These are phyloP conservation scores for Mimosa bimucronata DNA, from an alignment of 306 rosid genomes.

Conservation along the genomic window DNA sequence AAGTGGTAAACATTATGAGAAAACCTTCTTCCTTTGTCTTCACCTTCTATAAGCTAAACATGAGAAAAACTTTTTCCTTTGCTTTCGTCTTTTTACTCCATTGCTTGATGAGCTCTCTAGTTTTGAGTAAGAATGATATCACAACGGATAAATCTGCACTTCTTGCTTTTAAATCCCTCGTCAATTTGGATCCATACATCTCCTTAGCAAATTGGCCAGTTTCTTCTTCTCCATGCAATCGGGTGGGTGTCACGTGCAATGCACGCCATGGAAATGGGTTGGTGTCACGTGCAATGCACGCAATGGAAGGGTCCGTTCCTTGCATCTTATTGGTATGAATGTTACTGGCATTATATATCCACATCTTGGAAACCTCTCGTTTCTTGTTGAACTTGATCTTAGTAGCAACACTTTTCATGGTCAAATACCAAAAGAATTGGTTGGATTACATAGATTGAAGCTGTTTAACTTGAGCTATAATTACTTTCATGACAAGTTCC, in stretches of 20 bases:
- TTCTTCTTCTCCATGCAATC: neutral
- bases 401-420: neutral
- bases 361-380: neutral
- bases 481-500: neutral
- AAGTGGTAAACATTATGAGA: neutral
- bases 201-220: neutral
- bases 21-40: neutral
- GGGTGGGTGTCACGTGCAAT: no score
- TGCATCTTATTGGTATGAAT: neutral
- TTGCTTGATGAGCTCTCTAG: neutral
- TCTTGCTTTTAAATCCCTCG: neutral
- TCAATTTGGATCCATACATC: neutral
- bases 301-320: neutral
- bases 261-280: no score
- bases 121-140: neutral
- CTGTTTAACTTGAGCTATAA: neutral
- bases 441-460: neutral
- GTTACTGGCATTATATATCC: neutral
- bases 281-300: neutral
- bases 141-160: neutral
- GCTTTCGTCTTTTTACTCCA: neutral
- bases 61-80: neutral
- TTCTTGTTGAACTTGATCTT: neutral
- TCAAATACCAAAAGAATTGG: neutral
- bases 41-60: neutral